Percentiles rank a stretch among this genome's conserved stretches.
Evolutionary conservation across 139 green algal genomes (phyloP).

Genomic region (Chlorella vulgaris): DNA sequence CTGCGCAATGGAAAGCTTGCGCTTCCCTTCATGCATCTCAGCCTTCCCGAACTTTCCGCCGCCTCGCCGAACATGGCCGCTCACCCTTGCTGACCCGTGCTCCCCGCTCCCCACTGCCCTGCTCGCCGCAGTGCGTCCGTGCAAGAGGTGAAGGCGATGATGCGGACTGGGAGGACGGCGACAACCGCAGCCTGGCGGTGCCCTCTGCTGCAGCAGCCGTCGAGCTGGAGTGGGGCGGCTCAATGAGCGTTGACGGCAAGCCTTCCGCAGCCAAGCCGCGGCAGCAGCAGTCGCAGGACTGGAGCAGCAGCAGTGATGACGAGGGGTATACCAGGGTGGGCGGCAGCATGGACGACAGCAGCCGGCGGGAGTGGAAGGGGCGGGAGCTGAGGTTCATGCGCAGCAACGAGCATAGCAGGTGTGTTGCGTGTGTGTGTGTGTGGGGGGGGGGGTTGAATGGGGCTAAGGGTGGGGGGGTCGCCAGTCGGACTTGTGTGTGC

Average conservation of each 20-base stretch:
- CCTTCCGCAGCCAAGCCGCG: neutral
- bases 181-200: slow-evolving; percentile 70
- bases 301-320: neutral
- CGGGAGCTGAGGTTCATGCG: slow-evolving; percentile 75
- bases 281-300: neutral
- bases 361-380: slow-evolving; percentile 25
- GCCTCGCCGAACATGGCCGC: too few species aligned
- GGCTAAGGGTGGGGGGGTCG: neutral
- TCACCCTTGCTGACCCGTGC: too few species aligned
- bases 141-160: slow-evolving; percentile 36
- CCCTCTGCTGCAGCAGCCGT: slow-evolving; percentile 6
- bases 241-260: neutral
- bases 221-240: slow-evolving; percentile 16
- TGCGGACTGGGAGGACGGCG: slow-evolving; percentile 65
- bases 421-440: neutral
- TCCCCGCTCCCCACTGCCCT: neutral
- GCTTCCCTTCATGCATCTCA: too few species aligned
- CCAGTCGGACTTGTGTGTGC: too few species aligned
- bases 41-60: too few species aligned
- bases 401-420: slow-evolving; percentile 72
- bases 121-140: slow-evolving; percentile 53
- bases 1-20: too few species aligned
- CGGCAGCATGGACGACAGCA: neutral
- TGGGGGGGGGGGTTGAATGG: neutral
- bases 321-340: neutral